These are phyloP conservation scores for Colletotrichum plurivorum DNA, from an alignment of 2,329 filamentous ascomycete genomes.

Conservation along the genomic window DNA sequence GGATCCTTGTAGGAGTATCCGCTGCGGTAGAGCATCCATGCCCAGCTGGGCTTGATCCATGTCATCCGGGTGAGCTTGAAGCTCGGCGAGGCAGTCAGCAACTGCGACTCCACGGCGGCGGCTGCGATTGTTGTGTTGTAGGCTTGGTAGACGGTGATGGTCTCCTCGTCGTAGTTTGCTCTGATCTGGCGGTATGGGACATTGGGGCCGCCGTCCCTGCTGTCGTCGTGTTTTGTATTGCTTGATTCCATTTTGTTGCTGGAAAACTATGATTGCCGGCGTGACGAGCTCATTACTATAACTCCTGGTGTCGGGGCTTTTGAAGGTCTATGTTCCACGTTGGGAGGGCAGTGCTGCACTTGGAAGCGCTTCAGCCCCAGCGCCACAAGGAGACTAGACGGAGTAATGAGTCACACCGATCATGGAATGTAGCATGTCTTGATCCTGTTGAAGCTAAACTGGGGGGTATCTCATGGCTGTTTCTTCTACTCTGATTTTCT, in stretches of 20 bases:
- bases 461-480: not conserved
- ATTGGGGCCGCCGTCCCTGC: too few relatives aligned
- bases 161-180: conserved; percentile 62
- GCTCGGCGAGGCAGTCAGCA: conserved; percentile 64
- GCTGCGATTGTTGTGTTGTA: conserved; percentile 68
- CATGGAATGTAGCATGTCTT: not conserved
- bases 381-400: not conserved
- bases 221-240: too few relatives aligned
- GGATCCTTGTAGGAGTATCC: conserved; percentile 72
- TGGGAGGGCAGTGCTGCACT: not conserved
- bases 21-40: conserved; percentile 75
- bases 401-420: not conserved
- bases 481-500: not conserved
- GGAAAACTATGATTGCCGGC: too few relatives aligned
- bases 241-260: too few relatives aligned
- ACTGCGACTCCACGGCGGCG: conserved; percentile 65
- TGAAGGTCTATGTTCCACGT: not conserved
- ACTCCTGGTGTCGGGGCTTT: not conserved
- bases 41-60: conserved; percentile 75
- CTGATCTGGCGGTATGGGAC: conserved; percentile 63
- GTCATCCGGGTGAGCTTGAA: conserved; percentile 72
- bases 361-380: not conserved
- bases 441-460: too few relatives aligned
- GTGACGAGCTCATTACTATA: too few relatives aligned
- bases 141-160: conserved; percentile 74